These are phyloP conservation scores for Amanita phalloides DNA, from an alignment of 768 basidiomycete species.

Conservation along the genomic window DNA sequence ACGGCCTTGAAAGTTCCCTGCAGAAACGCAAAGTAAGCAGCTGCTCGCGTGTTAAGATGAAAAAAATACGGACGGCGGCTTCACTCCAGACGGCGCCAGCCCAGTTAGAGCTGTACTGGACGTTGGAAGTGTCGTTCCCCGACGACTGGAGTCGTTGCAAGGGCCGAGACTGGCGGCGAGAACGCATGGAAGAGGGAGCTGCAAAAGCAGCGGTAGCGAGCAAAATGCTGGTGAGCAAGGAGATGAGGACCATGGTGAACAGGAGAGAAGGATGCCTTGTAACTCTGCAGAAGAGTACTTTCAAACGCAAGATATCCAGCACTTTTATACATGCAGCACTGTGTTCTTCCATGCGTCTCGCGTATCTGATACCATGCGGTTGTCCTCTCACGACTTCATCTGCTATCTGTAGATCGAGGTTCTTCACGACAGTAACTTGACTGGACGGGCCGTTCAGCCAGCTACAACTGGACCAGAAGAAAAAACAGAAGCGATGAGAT, in stretches of 20 bases:
- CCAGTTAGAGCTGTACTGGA: slow-evolving; percentile 24
- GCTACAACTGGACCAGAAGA: too few species aligned
- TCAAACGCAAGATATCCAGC: too few species aligned
- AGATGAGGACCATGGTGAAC: not conserved
- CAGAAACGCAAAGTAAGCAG: not conserved
- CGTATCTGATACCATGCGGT: too few species aligned
- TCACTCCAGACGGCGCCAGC: slow-evolving; percentile 21
- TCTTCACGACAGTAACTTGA: too few species aligned
- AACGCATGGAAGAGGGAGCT: not conserved
- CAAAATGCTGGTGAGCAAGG: not conserved
- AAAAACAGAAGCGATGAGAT: too few species aligned
- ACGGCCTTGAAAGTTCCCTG: slow-evolving; percentile 10
- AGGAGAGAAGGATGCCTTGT: not conserved
- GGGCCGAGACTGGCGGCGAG: not conserved
- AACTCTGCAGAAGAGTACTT: too few species aligned
- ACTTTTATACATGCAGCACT: too few species aligned
- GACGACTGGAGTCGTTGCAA: not conserved
- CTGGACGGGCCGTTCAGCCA: too few species aligned
- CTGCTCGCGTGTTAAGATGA: not conserved
- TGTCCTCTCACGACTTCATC: too few species aligned
- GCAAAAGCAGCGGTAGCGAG: not conserved
- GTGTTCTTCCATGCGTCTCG: too few species aligned
- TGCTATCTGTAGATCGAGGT: too few species aligned
- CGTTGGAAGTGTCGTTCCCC: slow-evolving; percentile 12
- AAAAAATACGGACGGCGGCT: slow-evolving; percentile 9